Evolutionary conservation across 116 monocot species (phyloP), one percentile per base, ranked within the genome.

Genomic region (Cymodocea nodosa): DNA sequence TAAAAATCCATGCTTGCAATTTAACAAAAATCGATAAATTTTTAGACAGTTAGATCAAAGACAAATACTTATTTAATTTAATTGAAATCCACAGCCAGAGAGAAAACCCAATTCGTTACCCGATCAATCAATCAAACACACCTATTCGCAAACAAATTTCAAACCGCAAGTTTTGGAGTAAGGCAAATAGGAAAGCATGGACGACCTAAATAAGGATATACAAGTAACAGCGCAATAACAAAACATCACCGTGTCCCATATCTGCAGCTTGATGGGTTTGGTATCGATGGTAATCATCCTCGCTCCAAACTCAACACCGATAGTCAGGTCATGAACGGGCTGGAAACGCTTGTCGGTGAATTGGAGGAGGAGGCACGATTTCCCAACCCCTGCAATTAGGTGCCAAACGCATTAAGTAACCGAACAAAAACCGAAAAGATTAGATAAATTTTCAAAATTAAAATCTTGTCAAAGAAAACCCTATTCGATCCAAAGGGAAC

Each of bases 321-420:
- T 93, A 23, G 93, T 93, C 65, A 93, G 76, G 73, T 93, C 93
- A 71, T 93, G 93, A 14, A 89, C 89, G 52, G 89, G 93, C 76
- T 93, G 93, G 74, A 93, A 93, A 14, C 89, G 72, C 76, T 89
- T 89, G 82, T 89, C 93, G 8, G 93, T 93, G 69, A 93, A 93
- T 67, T 93, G 93, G 70, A 93, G 65, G n/a, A 93, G 79, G 60
- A 93, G 89, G 68, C 93, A 93, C 80, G 93, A 93, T 67, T 93
- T 93, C 44, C 93, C 93, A 56, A 93, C 93, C 6, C 93, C 93
- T 93, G 68, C 23, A 59, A 69, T 15, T 48, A 73, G 20, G 23
- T n/a, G n/a, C 6, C 54, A 4, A 54, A n/a, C 30, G 3, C 30
- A 30, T 30, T 30, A 3, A 30, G 30, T 30, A 30, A 30, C 30